Evolutionary conservation across 164 flowering plant species (phyloP).

Genomic region (Cinnamomum chago): DNA sequence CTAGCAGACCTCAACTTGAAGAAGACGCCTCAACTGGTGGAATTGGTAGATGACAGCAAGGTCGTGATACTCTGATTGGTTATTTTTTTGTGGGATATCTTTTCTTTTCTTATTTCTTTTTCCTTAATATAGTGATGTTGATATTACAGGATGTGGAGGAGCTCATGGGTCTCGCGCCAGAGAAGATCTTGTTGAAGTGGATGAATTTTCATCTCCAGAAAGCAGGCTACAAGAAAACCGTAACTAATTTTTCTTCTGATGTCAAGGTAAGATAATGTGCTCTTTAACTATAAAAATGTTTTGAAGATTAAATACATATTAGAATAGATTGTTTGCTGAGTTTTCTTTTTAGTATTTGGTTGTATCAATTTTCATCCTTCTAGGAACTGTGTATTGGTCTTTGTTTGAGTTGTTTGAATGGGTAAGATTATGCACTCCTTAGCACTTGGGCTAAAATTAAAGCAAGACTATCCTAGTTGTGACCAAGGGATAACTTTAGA

Average conservation of each 20-base stretch:
- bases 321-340: too few species aligned
- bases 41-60: slow-evolving; percentile 75
- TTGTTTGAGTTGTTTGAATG: too few species aligned
- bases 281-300: too few species aligned
- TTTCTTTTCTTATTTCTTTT: not conserved
- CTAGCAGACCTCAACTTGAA: slow-evolving; percentile 85
- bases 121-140: not conserved
- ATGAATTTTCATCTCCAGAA: slow-evolving; percentile 88
- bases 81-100: not conserved
- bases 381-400: too few species aligned
- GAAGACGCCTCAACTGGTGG: slow-evolving; percentile 90
- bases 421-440: too few species aligned
- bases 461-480: too few species aligned
- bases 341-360: too few species aligned
- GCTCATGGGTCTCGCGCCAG: slow-evolving; percentile 80
- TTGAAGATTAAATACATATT: too few species aligned
- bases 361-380: too few species aligned
- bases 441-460: too few species aligned
- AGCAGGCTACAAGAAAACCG: slow-evolving; percentile 73
- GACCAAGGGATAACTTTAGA: too few species aligned
- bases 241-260: slow-evolving; percentile 78
- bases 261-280: slow-evolving; percentile 49
- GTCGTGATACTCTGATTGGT: slow-evolving; percentile 19
- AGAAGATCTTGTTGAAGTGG: slow-evolving; percentile 78
- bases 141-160: slow-evolving; percentile 80